Percentiles rank a stretch among this genome's conserved stretches.
phyloP scores from a whole-genome alignment of 352 stramenopile species.

The Thalassiosira sp. region DNA sequence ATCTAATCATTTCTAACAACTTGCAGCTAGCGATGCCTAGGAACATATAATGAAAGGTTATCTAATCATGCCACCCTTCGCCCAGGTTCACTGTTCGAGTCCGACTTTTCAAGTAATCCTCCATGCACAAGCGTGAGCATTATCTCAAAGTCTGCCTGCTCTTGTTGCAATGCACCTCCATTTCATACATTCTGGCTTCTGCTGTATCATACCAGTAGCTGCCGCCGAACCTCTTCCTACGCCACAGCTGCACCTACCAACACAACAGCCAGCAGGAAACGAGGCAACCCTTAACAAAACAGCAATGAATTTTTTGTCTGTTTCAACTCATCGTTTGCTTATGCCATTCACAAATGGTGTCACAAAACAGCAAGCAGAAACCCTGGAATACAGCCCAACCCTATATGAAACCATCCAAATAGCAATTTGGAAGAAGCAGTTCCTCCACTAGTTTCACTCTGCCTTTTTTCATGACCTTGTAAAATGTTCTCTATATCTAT shows the following conservation, averaged over 20 bases:
- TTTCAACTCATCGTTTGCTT: too few species aligned
- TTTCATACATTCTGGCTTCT: slow-evolving; percentile 1
- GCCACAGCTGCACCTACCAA: not conserved
- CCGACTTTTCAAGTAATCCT: not conserved
- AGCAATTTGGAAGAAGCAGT: not conserved
- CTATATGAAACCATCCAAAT: not conserved
- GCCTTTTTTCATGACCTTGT: not conserved
- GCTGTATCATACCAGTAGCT: not conserved
- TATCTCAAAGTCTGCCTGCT: not conserved
- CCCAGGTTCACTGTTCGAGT: not conserved
- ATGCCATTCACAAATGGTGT: not conserved
- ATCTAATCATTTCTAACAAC: not conserved
- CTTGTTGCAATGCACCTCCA: not conserved
- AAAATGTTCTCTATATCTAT: not conserved
- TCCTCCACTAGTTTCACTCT: not conserved
- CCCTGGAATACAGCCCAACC: not conserved
- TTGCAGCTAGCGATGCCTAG: too few species aligned
- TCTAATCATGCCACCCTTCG: not conserved
- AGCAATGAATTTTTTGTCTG: too few species aligned
- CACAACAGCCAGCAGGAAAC: not conserved
- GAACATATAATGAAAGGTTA: not conserved
- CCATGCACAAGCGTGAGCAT: not conserved
- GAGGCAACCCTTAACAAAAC: not conserved
- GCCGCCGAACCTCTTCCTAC: not conserved
- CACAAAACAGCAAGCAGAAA: not conserved